A percentile compares a stretch with the other conserved stretches of the same genome.
These are phyloP conservation scores for Coemansia sp. DNA, from an alignment of 192 early-diverging fungal genomes.

Conservation along the genomic window DNA sequence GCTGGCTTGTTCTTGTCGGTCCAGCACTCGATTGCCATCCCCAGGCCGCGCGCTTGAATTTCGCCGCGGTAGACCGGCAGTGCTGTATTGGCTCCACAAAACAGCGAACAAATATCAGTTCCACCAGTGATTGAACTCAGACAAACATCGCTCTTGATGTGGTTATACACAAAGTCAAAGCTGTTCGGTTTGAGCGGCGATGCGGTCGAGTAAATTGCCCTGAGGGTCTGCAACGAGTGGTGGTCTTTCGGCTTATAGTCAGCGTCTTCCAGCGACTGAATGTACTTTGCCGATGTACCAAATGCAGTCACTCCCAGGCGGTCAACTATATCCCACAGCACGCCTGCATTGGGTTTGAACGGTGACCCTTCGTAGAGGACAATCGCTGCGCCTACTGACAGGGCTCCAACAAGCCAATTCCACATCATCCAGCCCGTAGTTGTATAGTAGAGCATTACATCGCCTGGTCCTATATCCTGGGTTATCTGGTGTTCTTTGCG, in stretches of 20 bases:
- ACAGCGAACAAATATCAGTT: constrained; percentile 95
- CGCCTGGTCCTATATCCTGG: constrained; percentile 68
- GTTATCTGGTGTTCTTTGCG: constrained; percentile 93
- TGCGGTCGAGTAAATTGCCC: constrained; percentile 88
- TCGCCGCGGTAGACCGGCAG: constrained; percentile 92
- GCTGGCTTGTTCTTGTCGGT: constrained; percentile 61
- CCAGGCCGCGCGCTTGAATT: constrained; percentile 88
- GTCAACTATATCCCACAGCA: constrained; percentile 80
- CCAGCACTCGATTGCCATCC: constrained; percentile 96
- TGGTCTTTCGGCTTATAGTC: constrained; percentile 62
- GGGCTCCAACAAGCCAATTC: constrained; percentile 91
- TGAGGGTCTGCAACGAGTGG: constrained; percentile 65
- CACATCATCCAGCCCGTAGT: constrained; percentile 99
- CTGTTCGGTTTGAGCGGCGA: constrained; percentile 90
- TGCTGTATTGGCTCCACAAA: constrained; percentile 88
- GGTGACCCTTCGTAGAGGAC: constrained; percentile 93
- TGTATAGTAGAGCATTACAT: constrained; percentile 87
- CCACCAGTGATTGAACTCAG: constrained; percentile 96
- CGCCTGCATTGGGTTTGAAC: constrained; percentile 75
- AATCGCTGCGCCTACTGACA: constrained; percentile 77
- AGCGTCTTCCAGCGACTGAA: constrained; percentile 82
- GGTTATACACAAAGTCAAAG: constrained; percentile 87
- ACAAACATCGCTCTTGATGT: constrained; percentile 81
- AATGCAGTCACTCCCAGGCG: constrained; percentile 78
- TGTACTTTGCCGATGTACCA: constrained; percentile 95